Evolutionary conservation across 2,329 filamentous ascomycete species (phyloP), one percentile per base, ranked within the genome.

Genomic region (Emergomyces pasteurianus): DNA sequence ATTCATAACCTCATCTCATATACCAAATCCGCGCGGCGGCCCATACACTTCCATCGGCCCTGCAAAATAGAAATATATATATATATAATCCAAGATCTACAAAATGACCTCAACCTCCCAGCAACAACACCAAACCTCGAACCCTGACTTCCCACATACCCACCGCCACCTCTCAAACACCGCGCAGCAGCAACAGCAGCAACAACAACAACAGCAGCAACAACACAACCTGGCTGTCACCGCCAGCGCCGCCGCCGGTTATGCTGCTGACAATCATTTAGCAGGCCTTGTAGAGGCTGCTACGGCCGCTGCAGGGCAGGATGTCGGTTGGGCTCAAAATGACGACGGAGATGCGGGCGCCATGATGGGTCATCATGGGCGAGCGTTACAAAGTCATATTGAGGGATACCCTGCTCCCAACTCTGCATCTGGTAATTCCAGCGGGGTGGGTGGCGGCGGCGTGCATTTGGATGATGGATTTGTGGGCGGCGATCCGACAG

Each of bases 351-450:
- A 61, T 28, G 47, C 42, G 42, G 72, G 21, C 71, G n/a, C n/a
- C n/a, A 74, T 62, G 70, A 74, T 61, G 69, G 78, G 73, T 75
- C 80, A 68, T 75, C 80, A 68, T 75, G 78, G 66, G 75, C 80
- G 71, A 2, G 66, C 67, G 2, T 67, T 71, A 31, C 73, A 75
- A 58, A 69, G 70, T 57, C 74, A 76, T 52, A 62, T 77, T n/a
- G 74, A 76, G 46, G 68, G 69, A 4, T 77, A 76, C 63, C 52
- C 52, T 21, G 31, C 18, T 14, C 9, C 52, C n/a, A 34, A 34
- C 21, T n/a, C 34, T 40, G 23, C 23, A 16, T 4, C 54, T 43
- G 54, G 18, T 12, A n/a, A n/a, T n/a, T 3, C 54, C 28, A 40
- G 31, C 14, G 54, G 18, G 38, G 54, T 2, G 38, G 52, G 31